phyloP scores from a whole-genome alignment of 73 alveolate genomes.

The Blepharisma japonicum region DNA sequence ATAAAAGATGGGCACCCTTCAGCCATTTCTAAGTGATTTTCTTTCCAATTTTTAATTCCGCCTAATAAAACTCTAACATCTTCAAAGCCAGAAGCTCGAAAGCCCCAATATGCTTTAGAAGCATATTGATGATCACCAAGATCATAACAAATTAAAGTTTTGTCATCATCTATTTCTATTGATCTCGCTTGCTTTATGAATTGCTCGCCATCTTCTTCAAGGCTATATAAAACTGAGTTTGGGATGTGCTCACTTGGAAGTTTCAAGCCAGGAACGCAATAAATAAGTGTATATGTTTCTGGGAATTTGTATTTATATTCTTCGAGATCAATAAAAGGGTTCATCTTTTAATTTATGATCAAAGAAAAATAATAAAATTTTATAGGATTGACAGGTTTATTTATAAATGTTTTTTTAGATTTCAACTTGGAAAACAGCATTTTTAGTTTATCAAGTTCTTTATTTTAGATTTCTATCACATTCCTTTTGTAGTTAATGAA shows the following conservation, averaged over 20 bases:
- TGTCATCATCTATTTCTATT: conserved; percentile 24
- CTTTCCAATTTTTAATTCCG: not conserved
- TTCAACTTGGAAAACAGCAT: no score
- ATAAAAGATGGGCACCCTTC: not conserved
- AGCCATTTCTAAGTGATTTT: not conserved
- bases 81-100: conserved; percentile 12
- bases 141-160: conserved; percentile 16
- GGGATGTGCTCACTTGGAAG: not conserved
- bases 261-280: not conserved
- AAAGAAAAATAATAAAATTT: no score
- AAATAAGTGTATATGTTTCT: not conserved
- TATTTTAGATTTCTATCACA: no score
- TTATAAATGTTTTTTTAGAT: no score
- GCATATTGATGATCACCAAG: conserved; percentile 12
- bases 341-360: not conserved
- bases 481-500: no score
- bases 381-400: no score
- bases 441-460: no score
- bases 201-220: not conserved
- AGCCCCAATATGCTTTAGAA: conserved; percentile 27
- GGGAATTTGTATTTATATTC: not conserved
- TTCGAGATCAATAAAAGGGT: conserved; percentile 16
- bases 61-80: conserved; percentile 18
- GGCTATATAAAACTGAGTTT: not conserved
- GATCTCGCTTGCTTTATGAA: not conserved